These are phyloP conservation scores for Parietaria judaica DNA, from an alignment of 306 rosid species.

Conservation along the genomic window DNA sequence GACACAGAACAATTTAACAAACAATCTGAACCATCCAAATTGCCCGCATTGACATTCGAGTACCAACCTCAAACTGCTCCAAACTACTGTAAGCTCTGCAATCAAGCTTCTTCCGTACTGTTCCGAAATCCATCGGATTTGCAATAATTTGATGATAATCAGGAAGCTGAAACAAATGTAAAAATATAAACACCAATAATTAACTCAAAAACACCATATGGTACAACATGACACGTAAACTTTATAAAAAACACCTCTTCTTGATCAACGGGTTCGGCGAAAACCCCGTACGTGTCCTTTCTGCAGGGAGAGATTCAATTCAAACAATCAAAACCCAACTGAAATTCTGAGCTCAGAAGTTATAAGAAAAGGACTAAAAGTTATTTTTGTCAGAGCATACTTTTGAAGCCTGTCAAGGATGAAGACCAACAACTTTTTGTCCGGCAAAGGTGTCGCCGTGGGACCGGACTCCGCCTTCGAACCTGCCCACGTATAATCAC, in stretches of 20 bases:
- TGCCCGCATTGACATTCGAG: background rate
- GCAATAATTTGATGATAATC: conserved; percentile 75
- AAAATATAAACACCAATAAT: conserved; percentile 9
- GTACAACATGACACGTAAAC: conserved; percentile 2
- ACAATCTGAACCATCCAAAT: background rate
- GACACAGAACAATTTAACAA: too few species aligned
- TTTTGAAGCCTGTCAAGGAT: conserved; percentile 98
- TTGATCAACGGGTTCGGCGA: conserved; percentile 92
- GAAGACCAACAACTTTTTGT: conserved; percentile 98
- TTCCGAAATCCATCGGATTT: conserved; percentile 87
- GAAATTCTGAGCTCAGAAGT: conserved; percentile 19
- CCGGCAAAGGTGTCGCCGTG: conserved; percentile 97
- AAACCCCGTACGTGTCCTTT: conserved; percentile 89
- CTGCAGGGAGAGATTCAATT: conserved; percentile 40
- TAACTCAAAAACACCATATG: background rate
- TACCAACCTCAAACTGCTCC: conserved; percentile 82
- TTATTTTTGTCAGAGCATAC: conserved; percentile 34
- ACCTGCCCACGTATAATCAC: conserved; percentile 60
- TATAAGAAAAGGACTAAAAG: conserved; percentile 15
- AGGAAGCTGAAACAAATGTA: conserved; percentile 58
- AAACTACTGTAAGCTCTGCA: conserved; percentile 48
- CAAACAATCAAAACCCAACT: conserved; percentile 25
- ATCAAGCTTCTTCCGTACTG: conserved; percentile 68
- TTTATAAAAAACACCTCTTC: conserved; percentile 48
- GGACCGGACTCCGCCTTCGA: conserved; percentile 87